phyloP scores from a whole-genome alignment of 2,329 filamentous ascomycete genomes.

The Epicoccum nigrum region DNA sequence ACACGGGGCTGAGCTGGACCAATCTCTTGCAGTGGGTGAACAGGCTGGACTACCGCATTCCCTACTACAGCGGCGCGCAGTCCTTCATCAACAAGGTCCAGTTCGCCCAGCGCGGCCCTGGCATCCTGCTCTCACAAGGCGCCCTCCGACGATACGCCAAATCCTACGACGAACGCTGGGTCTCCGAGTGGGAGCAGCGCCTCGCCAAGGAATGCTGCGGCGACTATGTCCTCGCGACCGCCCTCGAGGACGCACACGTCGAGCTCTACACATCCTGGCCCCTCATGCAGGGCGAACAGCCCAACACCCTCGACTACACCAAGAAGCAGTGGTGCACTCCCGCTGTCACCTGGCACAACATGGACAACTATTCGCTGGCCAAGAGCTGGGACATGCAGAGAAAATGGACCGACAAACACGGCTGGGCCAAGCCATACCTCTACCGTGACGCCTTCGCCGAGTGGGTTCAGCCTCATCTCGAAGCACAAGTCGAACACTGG shows the following conservation, averaged over 20 bases:
- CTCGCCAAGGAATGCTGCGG: constrained; percentile 47
- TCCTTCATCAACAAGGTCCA: constrained; percentile 44
- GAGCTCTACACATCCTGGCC: constrained; percentile 49
- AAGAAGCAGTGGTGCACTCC: constrained; percentile 52
- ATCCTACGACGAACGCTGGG: constrained; percentile 40
- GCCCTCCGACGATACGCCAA: constrained; percentile 46
- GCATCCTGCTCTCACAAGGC: constrained; percentile 51
- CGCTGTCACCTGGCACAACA: constrained; percentile 48
- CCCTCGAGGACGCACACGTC: constrained; percentile 44
- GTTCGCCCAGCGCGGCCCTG: constrained; percentile 52
- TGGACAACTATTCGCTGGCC: constrained; percentile 31
- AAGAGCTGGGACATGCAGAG: constrained; percentile 41
- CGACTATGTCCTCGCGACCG: constrained; percentile 44
- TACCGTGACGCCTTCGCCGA: constrained; percentile 43
- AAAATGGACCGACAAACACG: constrained; percentile 41
- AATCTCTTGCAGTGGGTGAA: constrained; percentile 49
- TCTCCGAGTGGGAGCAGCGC: constrained; percentile 40
- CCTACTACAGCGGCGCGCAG: constrained; percentile 51
- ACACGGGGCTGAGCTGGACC: constrained; percentile 45
- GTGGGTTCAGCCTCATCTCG: constrained; percentile 39
- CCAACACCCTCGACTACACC: constrained; percentile 48
- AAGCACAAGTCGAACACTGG: constrained; percentile 39
- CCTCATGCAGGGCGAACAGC: constrained; percentile 52
- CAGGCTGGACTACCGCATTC: constrained; percentile 48
- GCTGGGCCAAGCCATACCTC: constrained; percentile 42